phyloP scores from a whole-genome alignment of 2,329 filamentous ascomycete genomes.

The Lithohypha guttulata region DNA sequence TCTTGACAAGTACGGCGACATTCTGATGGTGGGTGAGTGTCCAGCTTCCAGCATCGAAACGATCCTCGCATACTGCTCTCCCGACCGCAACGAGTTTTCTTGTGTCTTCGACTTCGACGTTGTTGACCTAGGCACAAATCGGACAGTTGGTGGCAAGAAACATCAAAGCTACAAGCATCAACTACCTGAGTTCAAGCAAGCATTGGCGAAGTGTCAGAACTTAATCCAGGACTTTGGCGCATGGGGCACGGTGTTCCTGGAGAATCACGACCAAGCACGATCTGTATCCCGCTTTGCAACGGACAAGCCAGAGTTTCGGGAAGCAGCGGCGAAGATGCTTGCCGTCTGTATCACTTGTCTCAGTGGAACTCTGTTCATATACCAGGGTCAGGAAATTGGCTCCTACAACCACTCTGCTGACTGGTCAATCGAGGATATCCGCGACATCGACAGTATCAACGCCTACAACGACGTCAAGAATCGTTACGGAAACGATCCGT shows the following conservation, averaged over 20 bases:
- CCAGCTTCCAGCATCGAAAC: constrained; percentile 38
- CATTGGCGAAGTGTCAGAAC: constrained; percentile 48
- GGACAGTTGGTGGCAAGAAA: constrained; percentile 15
- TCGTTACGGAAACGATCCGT: constrained; percentile 26
- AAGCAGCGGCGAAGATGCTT: constrained; percentile 48
- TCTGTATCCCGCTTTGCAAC: constrained; percentile 44
- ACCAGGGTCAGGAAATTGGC: constrained; percentile 49
- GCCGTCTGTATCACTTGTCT: constrained; percentile 47
- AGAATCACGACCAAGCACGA: constrained; percentile 57
- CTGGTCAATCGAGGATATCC: constrained; percentile 35
- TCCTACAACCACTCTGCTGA: constrained; percentile 43
- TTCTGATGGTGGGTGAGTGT: constrained; percentile 54
- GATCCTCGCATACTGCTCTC: constrained; percentile 43
- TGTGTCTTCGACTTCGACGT: constrained; percentile 67
- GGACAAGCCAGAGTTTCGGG: constrained; percentile 41
- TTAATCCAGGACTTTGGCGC: constrained; percentile 43
- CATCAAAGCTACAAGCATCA: constrained; percentile 12
- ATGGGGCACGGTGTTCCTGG: constrained; percentile 56
- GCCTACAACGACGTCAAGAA: constrained; percentile 32
- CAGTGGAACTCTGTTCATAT: constrained; percentile 43
- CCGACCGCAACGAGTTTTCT: constrained; percentile 43
- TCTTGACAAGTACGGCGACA: constrained; percentile 45
- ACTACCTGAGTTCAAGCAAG: constrained; percentile 42
- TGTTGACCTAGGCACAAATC: constrained; percentile 21
- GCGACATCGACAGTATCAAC: constrained; percentile 26